Conservation (phyloP, 495 filamentous ascomycete species). For the Annulohypoxylon nitens region DNA sequence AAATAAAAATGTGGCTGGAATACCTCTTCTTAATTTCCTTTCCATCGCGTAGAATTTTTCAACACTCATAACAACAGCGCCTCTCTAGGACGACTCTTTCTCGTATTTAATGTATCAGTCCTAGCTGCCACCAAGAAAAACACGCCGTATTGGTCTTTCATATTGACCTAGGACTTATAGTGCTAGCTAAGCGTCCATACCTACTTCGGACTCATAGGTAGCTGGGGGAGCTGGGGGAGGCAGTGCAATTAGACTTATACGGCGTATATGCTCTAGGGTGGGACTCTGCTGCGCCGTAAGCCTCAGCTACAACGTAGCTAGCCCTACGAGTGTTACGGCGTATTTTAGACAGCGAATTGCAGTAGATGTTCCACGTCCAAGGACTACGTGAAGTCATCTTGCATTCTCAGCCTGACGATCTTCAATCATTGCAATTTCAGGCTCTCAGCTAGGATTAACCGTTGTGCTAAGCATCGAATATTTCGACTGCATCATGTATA, state of each 20-base stretch:
- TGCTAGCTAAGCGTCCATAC: no score
- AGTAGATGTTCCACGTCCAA: not conserved
- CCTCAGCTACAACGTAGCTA: constrained; percentile 2
- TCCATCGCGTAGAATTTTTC: no score
- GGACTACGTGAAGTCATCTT: not conserved
- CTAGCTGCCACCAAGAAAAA: no score
- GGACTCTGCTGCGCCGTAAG: not conserved
- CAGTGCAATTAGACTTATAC: constrained; percentile 22
- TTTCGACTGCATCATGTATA: not conserved
- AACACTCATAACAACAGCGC: no score
- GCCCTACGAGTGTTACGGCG: constrained; percentile 23
- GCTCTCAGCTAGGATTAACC: not conserved
- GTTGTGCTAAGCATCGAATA: not conserved
- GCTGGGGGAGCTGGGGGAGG: not conserved
- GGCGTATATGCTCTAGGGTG: constrained; percentile 33
- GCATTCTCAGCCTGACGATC: constrained; percentile 17
- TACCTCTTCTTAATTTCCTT: no score
- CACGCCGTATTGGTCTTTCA: no score
- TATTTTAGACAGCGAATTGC: constrained; percentile 7
- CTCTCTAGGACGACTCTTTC: not conserved
- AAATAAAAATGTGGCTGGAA: no score
- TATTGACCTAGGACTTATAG: no score
- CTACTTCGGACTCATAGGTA: not conserved
- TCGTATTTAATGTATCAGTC: not conserved
- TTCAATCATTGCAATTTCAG: constrained; percentile 17